These are phyloP conservation scores for Dothistroma pini DNA, from an alignment of 2,329 filamentous ascomycete species.

Conservation along the genomic window DNA sequence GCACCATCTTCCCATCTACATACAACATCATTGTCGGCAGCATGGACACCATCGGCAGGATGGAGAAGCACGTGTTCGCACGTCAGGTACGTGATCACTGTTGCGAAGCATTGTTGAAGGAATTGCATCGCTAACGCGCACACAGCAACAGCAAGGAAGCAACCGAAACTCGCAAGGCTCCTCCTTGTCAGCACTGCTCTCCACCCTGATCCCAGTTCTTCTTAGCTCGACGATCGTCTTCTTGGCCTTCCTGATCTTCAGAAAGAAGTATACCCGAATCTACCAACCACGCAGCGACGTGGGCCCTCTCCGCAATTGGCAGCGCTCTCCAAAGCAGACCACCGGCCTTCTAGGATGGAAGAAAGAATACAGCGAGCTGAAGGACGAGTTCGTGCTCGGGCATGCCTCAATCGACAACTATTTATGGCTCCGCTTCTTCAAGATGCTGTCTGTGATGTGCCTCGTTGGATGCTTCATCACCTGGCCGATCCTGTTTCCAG, in stretches of 20 bases:
- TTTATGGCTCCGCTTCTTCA: conserved; percentile 47
- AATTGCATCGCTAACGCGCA: neutral
- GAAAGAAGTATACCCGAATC: conserved; percentile 41
- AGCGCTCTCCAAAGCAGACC: conserved; percentile 46
- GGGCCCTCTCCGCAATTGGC: conserved; percentile 32
- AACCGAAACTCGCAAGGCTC: conserved; percentile 28
- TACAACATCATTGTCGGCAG: neutral
- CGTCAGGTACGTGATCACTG: neutral
- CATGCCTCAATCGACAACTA: conserved; percentile 48
- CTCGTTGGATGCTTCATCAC: conserved; percentile 45
- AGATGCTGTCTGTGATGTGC: conserved; percentile 40
- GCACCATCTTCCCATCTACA: neutral
- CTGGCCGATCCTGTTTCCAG: conserved; percentile 46
- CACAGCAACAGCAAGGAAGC: conserved; percentile 5
- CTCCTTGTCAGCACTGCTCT: conserved; percentile 48
- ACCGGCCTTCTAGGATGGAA: conserved; percentile 52
- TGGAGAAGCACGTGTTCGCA: neutral
- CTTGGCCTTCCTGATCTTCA: conserved; percentile 45
- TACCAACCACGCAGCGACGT: conserved; percentile 35
- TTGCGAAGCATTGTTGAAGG: neutral
- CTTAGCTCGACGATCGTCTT: conserved; percentile 45
- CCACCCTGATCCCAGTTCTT: conserved; percentile 48
- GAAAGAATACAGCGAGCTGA: conserved; percentile 24
- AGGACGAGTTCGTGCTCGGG: conserved; percentile 43
- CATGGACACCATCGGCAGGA: neutral